Evolutionary conservation across 2,329 filamentous ascomycete species (phyloP).

Genomic region (Aureobasidium subglaciale): DNA sequence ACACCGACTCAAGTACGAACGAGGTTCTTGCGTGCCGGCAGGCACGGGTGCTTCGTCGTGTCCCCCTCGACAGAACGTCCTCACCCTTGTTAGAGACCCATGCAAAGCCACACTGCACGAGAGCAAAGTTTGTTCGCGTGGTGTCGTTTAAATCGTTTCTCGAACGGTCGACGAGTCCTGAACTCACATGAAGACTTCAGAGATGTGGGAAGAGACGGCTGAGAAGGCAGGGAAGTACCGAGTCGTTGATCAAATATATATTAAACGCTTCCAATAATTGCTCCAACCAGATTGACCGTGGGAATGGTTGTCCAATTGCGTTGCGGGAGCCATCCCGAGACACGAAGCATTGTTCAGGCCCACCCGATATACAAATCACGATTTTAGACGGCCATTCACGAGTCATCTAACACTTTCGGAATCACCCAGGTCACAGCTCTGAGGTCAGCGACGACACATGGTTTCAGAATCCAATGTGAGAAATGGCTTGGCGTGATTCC

Average conservation of each 20-base stretch:
- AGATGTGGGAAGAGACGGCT: not conserved
- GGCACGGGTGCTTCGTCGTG: not conserved
- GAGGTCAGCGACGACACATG: not conserved
- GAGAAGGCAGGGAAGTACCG: not conserved
- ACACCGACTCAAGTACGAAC: not conserved
- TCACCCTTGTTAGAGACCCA: too few relatives aligned
- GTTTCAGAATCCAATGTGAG: not conserved
- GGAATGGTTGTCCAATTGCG: not conserved
- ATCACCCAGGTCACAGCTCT: not conserved
- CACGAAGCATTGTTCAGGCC: too few relatives aligned
- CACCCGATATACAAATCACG: not conserved
- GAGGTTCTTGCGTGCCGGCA: not conserved
- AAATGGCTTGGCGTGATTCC: not conserved
- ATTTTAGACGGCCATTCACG: not conserved
- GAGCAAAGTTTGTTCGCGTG: too few relatives aligned
- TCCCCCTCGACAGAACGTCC: too few relatives aligned
- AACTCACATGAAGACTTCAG: not conserved
- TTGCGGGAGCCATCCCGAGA: not conserved
- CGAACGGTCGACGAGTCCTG: not conserved
- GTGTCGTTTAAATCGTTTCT: not conserved
- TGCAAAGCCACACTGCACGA: too few relatives aligned
- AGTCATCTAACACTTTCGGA: not conserved
- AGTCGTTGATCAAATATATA: not conserved
- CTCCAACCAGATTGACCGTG: not conserved
- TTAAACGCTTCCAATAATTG: not conserved